Evolutionary conservation across 2,329 filamentous ascomycete species (phyloP).

Genomic region (Phaeoacremonium minimum): DNA sequence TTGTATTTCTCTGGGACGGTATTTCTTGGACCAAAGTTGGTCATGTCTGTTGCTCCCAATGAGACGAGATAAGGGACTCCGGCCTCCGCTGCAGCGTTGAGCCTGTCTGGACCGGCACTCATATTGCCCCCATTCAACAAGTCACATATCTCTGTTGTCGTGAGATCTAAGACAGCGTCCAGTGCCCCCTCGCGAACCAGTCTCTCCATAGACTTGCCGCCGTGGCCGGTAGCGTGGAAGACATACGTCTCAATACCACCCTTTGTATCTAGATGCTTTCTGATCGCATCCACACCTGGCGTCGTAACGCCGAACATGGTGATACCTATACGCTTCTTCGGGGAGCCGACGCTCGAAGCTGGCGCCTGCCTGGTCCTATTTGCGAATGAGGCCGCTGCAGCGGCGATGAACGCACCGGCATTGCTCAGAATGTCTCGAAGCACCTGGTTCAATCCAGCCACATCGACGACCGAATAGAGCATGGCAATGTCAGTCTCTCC

Average conservation of each 20-base stretch:
- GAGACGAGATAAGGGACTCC: conserved; percentile 52
- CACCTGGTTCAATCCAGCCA: conserved; percentile 61
- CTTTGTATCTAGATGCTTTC: conserved; percentile 40
- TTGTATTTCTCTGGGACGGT: conserved; percentile 53
- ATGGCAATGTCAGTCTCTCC: conserved; percentile 65
- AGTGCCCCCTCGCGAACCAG: conserved; percentile 53
- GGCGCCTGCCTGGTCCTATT: conserved; percentile 4
- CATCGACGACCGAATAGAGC: conserved; percentile 69
- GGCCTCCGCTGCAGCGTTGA: conserved; percentile 51
- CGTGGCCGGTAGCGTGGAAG: conserved; percentile 67
- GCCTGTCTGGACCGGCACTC: conserved; percentile 50
- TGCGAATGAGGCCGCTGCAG: conserved; percentile 47
- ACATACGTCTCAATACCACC: conserved; percentile 54
- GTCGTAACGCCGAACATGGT: conserved; percentile 77
- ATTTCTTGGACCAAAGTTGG: conserved; percentile 55
- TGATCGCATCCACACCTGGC: conserved; percentile 54
- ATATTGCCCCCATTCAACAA: conserved; percentile 59
- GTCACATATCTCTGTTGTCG: conserved; percentile 66
- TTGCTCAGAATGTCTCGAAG: conserved; percentile 56
- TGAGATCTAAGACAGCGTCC: conserved; percentile 66
- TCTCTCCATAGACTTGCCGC: conserved; percentile 65
- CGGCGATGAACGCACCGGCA: conserved; percentile 56
- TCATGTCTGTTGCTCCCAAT: conserved; percentile 54
- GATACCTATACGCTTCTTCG: conserved; percentile 51
- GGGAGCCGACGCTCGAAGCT: not conserved